Evolutionary conservation across 2,329 filamentous ascomycete genomes (phyloP).

Genomic region (Claviceps sp.): DNA sequence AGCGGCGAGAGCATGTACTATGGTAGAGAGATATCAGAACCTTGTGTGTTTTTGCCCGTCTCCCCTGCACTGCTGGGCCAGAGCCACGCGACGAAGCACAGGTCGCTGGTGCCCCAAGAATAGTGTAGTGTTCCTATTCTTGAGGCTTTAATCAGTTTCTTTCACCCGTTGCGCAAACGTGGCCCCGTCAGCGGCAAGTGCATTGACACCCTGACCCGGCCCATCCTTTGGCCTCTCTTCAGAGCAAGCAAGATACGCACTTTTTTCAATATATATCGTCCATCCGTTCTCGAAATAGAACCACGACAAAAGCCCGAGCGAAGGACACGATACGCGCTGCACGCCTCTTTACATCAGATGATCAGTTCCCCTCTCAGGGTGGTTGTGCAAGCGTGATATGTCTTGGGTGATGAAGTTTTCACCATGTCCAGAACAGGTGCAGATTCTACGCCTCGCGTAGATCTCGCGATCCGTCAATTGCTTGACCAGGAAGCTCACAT

Average conservation of each 20-base stretch:
- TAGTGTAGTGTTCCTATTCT: not conserved
- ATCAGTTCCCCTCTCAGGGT: not conserved
- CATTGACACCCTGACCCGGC: not conserved
- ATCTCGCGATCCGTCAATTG: slow-evolving; percentile 22
- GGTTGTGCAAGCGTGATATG: slow-evolving; percentile 3
- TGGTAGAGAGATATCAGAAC: slow-evolving; percentile 3
- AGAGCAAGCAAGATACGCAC: not conserved
- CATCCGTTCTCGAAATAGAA: not conserved
- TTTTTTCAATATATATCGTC: too few species aligned
- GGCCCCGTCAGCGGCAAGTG: not conserved
- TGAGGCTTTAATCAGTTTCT: slow-evolving; percentile 1
- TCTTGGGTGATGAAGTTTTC: slow-evolving; percentile 4
- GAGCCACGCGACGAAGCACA: slow-evolving; percentile 5
- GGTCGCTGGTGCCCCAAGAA: not conserved
- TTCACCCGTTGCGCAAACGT: not conserved
- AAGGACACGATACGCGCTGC: not conserved
- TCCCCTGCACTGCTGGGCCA: slow-evolving; percentile 4
- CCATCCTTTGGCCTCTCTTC: not conserved
- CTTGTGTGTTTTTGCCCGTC: slow-evolving; percentile 2
- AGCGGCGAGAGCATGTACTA: slow-evolving; percentile 5
- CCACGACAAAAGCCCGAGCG: not conserved
- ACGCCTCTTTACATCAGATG: not conserved
- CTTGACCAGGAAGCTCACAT: slow-evolving; percentile 41
- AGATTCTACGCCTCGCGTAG: slow-evolving; percentile 12
- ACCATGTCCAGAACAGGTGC: slow-evolving; percentile 6